These are phyloP conservation scores for Ambrosiella cleistominuta DNA, from an alignment of 2,329 filamentous ascomycete species.

Conservation along the genomic window DNA sequence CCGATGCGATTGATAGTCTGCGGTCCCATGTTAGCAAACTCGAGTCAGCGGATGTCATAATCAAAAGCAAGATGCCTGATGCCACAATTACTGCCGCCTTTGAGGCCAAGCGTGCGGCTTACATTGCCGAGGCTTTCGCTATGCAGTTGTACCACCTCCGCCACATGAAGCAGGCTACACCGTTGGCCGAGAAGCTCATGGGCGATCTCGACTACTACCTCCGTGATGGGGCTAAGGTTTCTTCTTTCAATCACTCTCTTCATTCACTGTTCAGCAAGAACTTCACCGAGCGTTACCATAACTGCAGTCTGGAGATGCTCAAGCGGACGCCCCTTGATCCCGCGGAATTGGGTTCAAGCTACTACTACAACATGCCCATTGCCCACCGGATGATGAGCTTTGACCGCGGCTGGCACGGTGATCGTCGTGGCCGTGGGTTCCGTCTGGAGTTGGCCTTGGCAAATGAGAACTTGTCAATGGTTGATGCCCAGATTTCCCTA, in stretches of 20 bases:
- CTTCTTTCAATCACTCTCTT: conserved; percentile 70
- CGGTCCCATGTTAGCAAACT: conserved; percentile 49
- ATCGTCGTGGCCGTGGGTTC: conserved; percentile 51
- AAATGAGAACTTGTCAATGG: conserved; percentile 77
- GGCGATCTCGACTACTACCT: conserved; percentile 64
- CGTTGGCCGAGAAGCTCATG: conserved; percentile 53
- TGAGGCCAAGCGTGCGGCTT: conserved; percentile 57
- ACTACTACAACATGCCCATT: conserved; percentile 67
- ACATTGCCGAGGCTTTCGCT: conserved; percentile 72
- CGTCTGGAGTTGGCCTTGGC: conserved; percentile 66
- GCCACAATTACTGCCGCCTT: conserved; percentile 35
- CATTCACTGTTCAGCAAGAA: conserved; percentile 76
- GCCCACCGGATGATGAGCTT: conserved; percentile 60
- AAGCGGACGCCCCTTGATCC: conserved; percentile 55
- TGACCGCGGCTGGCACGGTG: conserved; percentile 61
- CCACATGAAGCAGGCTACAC: conserved; percentile 49
- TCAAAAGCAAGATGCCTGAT: conserved; percentile 20
- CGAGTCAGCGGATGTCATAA: conserved; percentile 31
- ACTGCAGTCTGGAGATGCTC: conserved; percentile 58
- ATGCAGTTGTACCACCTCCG: conserved; percentile 80
- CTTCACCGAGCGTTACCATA: conserved; percentile 59
- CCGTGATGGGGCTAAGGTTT: conserved; percentile 59
- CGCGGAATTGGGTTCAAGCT: conserved; percentile 52
- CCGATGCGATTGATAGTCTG: conserved; percentile 53
- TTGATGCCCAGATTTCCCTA: conserved; percentile 78